Percentiles rank a stretch among this genome's conserved stretches.
Evolutionary conservation across 805 yeast species (phyloP).

Genomic region (Candida xyloterini): DNA sequence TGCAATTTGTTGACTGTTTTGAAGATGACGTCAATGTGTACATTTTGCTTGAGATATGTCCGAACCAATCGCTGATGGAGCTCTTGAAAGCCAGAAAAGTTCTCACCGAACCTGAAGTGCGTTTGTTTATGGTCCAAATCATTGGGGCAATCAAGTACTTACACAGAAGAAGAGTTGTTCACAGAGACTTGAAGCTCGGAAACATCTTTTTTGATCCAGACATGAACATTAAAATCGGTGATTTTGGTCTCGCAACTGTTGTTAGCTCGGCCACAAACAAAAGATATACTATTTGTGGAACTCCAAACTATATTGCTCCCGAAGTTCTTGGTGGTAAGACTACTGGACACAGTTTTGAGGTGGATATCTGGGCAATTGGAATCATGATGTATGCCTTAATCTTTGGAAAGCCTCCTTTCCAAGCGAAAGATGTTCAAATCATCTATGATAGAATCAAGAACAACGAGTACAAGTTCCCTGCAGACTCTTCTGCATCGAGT

Average conservation of each 20-base stretch:
- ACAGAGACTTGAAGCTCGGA: constrained; percentile 93
- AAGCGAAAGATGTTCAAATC: constrained; percentile 87
- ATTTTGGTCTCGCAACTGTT: constrained; percentile 97
- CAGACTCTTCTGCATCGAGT: constrained; percentile 49
- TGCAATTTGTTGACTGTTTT: constrained; percentile 91
- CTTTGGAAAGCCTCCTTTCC: constrained; percentile 96
- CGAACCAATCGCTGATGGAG: constrained; percentile 93
- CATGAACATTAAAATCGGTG: constrained; percentile 95
- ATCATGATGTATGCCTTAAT: constrained; percentile 92
- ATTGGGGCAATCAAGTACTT: constrained; percentile 92
- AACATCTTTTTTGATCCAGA: constrained; percentile 91
- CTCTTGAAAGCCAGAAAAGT: constrained; percentile 77
- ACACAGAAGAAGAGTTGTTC: constrained; percentile 90
- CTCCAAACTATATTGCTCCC: constrained; percentile 98
- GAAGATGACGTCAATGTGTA: constrained; percentile 95
- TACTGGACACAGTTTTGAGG: constrained; percentile 90
- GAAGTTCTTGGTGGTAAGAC: constrained; percentile 89
- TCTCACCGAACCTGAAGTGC: constrained; percentile 89
- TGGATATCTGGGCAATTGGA: constrained; percentile 97
- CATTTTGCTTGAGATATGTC: constrained; percentile 89
- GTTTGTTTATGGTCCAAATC: constrained; percentile 85
- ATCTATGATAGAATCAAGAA: constrained; percentile 89
- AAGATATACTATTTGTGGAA: constrained; percentile 94
- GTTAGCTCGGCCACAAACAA: constrained; percentile 64
- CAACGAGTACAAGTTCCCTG: constrained; percentile 78